Percentiles rank a stretch among this genome's conserved stretches.
Conservation (phyloP, 2,329 filamentous ascomycete genomes). For the Fusarium nodosum region DNA sequence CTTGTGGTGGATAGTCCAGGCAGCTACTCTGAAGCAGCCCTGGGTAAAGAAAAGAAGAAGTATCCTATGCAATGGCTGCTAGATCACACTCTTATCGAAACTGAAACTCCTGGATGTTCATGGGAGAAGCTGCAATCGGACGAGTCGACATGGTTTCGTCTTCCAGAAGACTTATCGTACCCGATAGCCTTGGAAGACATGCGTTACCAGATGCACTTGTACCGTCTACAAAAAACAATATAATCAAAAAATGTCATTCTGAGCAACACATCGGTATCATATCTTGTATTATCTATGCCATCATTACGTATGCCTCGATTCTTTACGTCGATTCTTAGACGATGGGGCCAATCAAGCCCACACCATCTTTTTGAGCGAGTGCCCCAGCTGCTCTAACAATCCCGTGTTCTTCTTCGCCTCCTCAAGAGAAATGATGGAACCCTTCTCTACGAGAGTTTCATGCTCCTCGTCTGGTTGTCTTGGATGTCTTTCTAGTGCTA, state of each 20-base stretch:
- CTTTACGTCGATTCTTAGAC: conserved; percentile 25
- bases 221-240: conserved; percentile 59
- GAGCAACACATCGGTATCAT: conserved; percentile 38
- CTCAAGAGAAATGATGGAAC: conserved; percentile 83
- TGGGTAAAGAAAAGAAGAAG: conserved; percentile 72
- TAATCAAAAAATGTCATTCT: conserved; percentile 25
- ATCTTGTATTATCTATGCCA: conserved; percentile 29
- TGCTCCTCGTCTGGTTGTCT: conserved; percentile 58
- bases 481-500: conserved; percentile 67
- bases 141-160: conserved; percentile 87
- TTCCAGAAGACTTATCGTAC: conserved; percentile 77
- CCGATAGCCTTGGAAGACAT: conserved; percentile 92
- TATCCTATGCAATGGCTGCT: conserved; percentile 97
- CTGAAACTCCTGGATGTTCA: conserved; percentile 53
- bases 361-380: conserved; percentile 93
- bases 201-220: conserved; percentile 93
- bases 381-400: conserved; percentile 86
- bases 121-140: conserved; percentile 84
- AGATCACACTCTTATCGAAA: conserved; percentile 79
- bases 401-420: conserved; percentile 91
- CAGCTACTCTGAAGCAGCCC: conserved; percentile 85
- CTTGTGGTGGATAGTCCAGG: conserved; percentile 94
- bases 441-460: conserved; percentile 65
- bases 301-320: conserved; percentile 11
- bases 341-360: conserved; percentile 69